Conservation (phyloP, 2,329 filamentous ascomycete genomes). For the Scytalidium sp. region DNA sequence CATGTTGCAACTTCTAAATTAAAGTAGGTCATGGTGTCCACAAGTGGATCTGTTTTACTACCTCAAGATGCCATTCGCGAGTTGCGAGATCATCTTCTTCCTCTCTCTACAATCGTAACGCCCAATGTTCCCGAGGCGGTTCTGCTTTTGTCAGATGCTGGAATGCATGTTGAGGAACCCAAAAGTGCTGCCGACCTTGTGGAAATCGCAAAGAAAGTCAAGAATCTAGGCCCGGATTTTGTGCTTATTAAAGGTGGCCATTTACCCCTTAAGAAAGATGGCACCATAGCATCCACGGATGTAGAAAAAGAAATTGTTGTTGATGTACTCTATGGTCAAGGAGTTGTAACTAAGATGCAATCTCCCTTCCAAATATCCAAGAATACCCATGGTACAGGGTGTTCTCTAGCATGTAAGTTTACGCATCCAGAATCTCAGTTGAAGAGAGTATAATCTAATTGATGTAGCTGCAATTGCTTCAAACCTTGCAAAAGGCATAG, state of each 20-base stretch:
- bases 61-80: constrained; percentile 60
- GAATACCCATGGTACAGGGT: constrained; percentile 94
- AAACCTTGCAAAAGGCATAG: constrained; percentile 60
- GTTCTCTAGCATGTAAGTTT: constrained; percentile 78
- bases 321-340: constrained; percentile 70
- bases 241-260: constrained; percentile 92
- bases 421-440: not conserved
- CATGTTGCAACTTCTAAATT: constrained; percentile 1
- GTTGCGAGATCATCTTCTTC: constrained; percentile 59
- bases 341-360: constrained; percentile 59
- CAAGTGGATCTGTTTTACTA: constrained; percentile 70
- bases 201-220: constrained; percentile 62
- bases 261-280: constrained; percentile 67
- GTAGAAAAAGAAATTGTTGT: constrained; percentile 66
- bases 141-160: constrained; percentile 56
- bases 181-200: constrained; percentile 64
- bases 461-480: constrained; percentile 66
- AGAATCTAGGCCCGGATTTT: constrained; percentile 69
- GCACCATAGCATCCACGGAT: constrained; percentile 53
- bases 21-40: constrained; percentile 88
- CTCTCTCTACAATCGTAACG: constrained; percentile 66
- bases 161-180: constrained; percentile 40
- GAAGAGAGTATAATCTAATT: constrained; percentile 3
- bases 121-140: constrained; percentile 76
- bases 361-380: constrained; percentile 68